Evolutionary conservation across 352 stramenopile genomes (phyloP), one percentile per base, ranked within the genome.

Genomic region (Globisporangium irregulare): DNA sequence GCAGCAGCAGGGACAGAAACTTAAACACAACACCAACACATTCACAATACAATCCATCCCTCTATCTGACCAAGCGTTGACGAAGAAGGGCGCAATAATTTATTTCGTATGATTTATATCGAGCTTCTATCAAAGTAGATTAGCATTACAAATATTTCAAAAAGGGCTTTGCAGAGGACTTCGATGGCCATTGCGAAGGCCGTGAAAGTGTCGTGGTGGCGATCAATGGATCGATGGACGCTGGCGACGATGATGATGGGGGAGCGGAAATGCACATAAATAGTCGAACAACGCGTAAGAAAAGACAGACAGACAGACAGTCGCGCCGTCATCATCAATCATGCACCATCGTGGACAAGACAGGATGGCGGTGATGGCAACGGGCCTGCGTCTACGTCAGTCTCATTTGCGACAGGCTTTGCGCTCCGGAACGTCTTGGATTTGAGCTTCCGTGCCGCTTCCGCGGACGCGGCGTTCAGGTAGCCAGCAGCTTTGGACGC

Each of bases 371-470:
- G 43, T 5, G 43, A 51, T 51, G 43, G 43, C 43, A 51, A 51
- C 24, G 51, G 25, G 15, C 62, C 62, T 7, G 50, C 18, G 22
- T 84, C 78, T 73, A 81, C 74, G 29, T 61, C 55, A 15, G 55
- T 61, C 71, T 81, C 78, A 0, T 67, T 82, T 67, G 83, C 76
- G 51, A 75, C 48, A 8, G 68, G 29, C 38, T 68, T 68, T 25
- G 76, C 68, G n/a, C 59, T 51, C 0, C 56, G 43, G 56, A 67
- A 51, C 36, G 70, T 57, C 36, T 73, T 72, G 7, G 75, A 73
- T 59, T 79, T 86, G 56, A 91, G 64, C 64, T 89, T 84, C 1
- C 79, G 75, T 8, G 80, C 79, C 20, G 82, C 82, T 54, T 88
- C 80, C n/a, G 67, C 63, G 6, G 81, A 89, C 36, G 80, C 81